Evolutionary conservation across 192 early-diverging fungal species (phyloP), one percentile per base, ranked within the genome.

Genomic region (Geranomyces michiganensis): DNA sequence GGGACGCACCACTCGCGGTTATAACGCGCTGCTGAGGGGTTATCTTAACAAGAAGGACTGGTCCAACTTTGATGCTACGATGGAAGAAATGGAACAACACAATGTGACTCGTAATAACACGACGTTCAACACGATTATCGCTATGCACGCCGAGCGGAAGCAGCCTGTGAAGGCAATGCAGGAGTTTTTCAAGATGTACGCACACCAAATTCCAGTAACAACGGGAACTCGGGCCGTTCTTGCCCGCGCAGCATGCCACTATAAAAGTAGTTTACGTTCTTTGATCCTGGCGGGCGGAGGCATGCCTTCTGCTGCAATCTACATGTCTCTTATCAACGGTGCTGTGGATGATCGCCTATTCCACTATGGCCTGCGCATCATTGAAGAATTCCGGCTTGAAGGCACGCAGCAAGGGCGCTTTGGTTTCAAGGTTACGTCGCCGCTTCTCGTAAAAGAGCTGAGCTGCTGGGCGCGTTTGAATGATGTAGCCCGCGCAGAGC

Each of bases 81-180:
- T 72, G 17, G 26, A 53, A 46, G 62, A 72, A 41, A 72, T 72
- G 71, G 62, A 47, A 7, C 17, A 19, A 15, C 8, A 65, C 62
- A 5, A 27, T 0, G 48, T 72, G 10, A 62, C 71, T 21, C 24
- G 24, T 1, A 72, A 72, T 47, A 53, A 17, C 6, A 14, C 29
- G 0, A 72, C 71, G 17, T 72, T 69, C 46, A 72, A 64, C 62
- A 27, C 27, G 19, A 29, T 72, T 26, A 43, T 72, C 14, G 24
- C 12, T 53, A 27, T 53, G 6, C 46, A 66, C 10, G 59, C 19
- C 15, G 22, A 6, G n/a, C 33, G 7, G n/a, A 32, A 46, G 2
- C 56, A 70, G 30, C n/a, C 68, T 13, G 7, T 61, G 22, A 30
- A 19, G 30, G 68, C 56, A 45, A 61, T 70, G 58, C 32, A n/a